Conservation (phyloP, 805 yeast genomes). For the Pichia pseudocactophila region DNA sequence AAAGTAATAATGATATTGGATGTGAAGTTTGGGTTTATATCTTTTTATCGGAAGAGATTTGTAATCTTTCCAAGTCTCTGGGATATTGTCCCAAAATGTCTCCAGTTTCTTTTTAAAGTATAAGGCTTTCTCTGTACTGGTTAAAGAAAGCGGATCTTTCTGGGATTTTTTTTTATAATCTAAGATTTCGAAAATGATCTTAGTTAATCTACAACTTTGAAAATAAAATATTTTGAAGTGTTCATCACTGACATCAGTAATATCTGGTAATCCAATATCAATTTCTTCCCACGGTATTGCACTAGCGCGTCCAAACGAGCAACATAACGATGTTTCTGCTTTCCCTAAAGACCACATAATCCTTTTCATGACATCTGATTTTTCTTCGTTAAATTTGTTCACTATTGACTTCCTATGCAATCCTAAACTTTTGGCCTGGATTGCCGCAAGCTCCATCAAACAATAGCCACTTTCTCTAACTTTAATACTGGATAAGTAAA, state of each 20-base stretch:
- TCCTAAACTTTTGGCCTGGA: conserved; percentile 42
- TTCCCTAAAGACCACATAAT: conserved; percentile 39
- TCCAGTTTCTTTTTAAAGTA: conserved; percentile 28
- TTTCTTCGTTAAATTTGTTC: conserved; percentile 26
- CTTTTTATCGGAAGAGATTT: conserved; percentile 27
- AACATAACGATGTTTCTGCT: conserved; percentile 32
- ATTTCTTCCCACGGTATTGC: conserved; percentile 37
- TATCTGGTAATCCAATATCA: conserved; percentile 32
- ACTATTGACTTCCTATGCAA: conserved; percentile 34
- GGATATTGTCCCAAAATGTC: conserved; percentile 28
- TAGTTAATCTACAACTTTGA: conserved; percentile 29
- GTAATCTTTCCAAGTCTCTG: conserved; percentile 27
- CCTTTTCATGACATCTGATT: conserved; percentile 32
- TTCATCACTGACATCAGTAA: conserved; percentile 24
- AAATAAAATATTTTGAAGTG: conserved; percentile 26
- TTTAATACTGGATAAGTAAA: conserved; percentile 35
- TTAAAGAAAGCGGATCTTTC: conserved; percentile 32
- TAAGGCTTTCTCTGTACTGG: conserved; percentile 34
- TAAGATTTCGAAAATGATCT: conserved; percentile 32
- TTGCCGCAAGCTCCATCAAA: conserved; percentile 36
- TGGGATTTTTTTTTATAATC: conserved; percentile 30
- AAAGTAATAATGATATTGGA: conserved; percentile 34
- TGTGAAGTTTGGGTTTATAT: conserved; percentile 34
- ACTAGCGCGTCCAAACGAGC: conserved; percentile 39
- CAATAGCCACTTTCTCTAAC: conserved; percentile 43